phyloP scores from a whole-genome alignment of 2,329 filamentous ascomycete species.

The Dactylellina parvicollis region DNA sequence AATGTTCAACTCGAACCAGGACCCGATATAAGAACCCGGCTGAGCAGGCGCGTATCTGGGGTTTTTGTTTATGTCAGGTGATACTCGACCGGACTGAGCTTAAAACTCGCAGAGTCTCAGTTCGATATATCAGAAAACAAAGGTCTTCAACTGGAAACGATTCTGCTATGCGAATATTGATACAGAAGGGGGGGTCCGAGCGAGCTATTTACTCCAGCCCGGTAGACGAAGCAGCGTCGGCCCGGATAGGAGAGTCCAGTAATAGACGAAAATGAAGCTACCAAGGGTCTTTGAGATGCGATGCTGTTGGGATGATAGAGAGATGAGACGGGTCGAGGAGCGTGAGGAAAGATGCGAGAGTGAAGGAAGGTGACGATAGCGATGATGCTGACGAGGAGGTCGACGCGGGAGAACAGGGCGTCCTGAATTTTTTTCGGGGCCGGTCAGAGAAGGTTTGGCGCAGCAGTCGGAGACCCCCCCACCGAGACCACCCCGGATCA shows the following conservation, averaged over 20 bases:
- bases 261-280: slow-evolving; percentile 1
- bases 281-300: not conserved
- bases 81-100: not conserved
- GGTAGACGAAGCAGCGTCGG: slow-evolving; percentile 9
- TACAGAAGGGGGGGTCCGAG: slow-evolving; percentile 9
- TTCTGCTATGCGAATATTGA: not conserved
- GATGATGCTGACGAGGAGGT: slow-evolving; percentile 29
- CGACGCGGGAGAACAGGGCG: slow-evolving; percentile 27
- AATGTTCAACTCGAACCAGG: not conserved
- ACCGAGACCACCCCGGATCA: slow-evolving; percentile 55
- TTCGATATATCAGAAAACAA: slow-evolving; percentile 2
- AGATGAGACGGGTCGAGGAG: slow-evolving; percentile 10
- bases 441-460: slow-evolving; percentile 47
- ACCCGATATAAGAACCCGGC: not conserved
- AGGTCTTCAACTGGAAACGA: not conserved
- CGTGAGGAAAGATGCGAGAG: slow-evolving; percentile 19
- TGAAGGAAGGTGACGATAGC: slow-evolving; percentile 25
- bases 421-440: slow-evolving; percentile 40
- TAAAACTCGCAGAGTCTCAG: not conserved
- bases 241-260: slow-evolving; percentile 1
- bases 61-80: slow-evolving; percentile 45
- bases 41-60: slow-evolving; percentile 20
- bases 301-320: not conserved
- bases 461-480: slow-evolving; percentile 53
- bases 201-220: not conserved